Conservation (phyloP, 108 stramenopile genomes). For the Skeletonema potamos region DNA sequence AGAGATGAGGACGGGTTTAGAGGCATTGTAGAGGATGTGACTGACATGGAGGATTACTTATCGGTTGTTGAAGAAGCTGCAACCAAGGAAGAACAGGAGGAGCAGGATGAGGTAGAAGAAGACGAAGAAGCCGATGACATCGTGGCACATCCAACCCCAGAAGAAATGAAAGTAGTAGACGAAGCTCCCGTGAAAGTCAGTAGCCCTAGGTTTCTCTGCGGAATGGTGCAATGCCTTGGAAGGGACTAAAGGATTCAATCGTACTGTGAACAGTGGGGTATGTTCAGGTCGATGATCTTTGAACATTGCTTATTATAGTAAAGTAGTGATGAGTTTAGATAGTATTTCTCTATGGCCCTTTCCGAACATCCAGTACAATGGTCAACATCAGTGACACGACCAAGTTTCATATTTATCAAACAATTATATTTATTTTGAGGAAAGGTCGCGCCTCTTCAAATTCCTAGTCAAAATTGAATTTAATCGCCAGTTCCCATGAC, state of each 20-base stretch:
- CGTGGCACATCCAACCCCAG: not conserved
- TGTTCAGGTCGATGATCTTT: not conserved
- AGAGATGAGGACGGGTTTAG: not conserved
- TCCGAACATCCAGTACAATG: no score
- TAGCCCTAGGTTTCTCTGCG: not conserved
- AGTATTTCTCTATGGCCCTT: no score
- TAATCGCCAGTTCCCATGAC: slow-evolving; percentile 52
- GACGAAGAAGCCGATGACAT: not conserved
- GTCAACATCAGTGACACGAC: no score
- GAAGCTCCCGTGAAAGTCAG: not conserved
- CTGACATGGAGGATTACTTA: slow-evolving; percentile 4
- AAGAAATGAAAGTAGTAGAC: slow-evolving; percentile 1
- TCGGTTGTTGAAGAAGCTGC: slow-evolving; percentile 29
- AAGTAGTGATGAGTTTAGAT: not conserved
- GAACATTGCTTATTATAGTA: not conserved
- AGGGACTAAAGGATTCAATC: not conserved
- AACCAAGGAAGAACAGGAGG: slow-evolving; percentile 15
- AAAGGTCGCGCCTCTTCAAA: not conserved
- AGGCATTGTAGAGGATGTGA: slow-evolving; percentile 5
- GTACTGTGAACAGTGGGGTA: not conserved
- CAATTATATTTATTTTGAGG: slow-evolving; percentile 4
- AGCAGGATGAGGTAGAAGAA: not conserved
- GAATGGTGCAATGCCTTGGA: not conserved
- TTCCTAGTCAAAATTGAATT: slow-evolving; percentile 8
- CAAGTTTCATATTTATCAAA: slow-evolving; percentile 4